phyloP scores from a whole-genome alignment of 306 rosid genomes.

The Fragaria vesca region DNA sequence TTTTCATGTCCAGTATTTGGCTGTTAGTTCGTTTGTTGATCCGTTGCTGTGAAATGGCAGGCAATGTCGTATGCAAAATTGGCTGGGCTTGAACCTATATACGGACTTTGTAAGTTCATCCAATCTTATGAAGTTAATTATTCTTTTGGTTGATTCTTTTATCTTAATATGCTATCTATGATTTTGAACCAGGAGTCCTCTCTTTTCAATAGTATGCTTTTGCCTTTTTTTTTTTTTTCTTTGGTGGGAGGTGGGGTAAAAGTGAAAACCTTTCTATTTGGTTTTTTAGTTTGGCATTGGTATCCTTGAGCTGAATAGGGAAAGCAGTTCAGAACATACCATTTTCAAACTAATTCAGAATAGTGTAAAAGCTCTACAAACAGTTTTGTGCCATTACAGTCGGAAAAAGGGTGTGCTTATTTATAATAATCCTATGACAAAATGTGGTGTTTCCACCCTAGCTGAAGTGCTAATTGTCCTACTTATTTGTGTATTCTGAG shows the following conservation, averaged over 20 bases:
- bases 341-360: not conserved
- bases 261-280: not conserved
- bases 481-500: not conserved
- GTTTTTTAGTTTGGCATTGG: not conserved
- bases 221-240: no score
- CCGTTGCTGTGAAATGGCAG: conserved; percentile 39
- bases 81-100: conserved; percentile 91
- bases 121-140: not conserved
- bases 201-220: not conserved
- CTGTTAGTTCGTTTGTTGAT: conserved; percentile 17
- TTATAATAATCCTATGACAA: not conserved
- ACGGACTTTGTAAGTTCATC: conserved; percentile 87
- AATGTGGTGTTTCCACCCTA: not conserved
- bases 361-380: not conserved
- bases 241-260: not conserved
- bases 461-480: not conserved
- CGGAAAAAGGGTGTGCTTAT: not conserved
- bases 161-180: not conserved
- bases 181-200: not conserved
- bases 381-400: not conserved
- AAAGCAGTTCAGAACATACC: not conserved
- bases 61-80: conserved; percentile 96
- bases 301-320: not conserved
- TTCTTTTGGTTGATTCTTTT: not conserved
- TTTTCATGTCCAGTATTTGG: not conserved